Base-by-base conservation (phyloP, 495 filamentous ascomycete species). In the Lichenothelia convexa region DNA sequence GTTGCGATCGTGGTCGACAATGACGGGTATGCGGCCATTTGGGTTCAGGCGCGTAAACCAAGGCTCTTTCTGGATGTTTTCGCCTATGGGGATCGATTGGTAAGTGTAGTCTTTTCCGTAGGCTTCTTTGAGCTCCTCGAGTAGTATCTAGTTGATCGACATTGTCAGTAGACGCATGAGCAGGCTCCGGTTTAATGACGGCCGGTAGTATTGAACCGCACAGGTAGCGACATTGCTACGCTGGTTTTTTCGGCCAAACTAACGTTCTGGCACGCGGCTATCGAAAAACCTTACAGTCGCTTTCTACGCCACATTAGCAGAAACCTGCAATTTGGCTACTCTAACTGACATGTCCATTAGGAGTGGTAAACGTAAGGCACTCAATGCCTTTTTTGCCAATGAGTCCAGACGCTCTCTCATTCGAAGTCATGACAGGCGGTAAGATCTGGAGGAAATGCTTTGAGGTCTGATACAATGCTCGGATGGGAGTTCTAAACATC, bases 341-440 rank as follows among this genome's bases (percentile, higher is more conserved):
- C n/a, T n/a, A n/a, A n/a, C n/a, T n/a, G n/a, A n/a, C n/a, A n/a
- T 43, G 35, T 11, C 53, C 64, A 41, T 70, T 67, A 22, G 64
- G 64, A 5, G 64, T 57, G 18, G 46, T 54, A 21, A 56, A 63
- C 6, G 66, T 70, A 5, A 70, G 46, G 17, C 69, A 63, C 54
- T 72, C 67, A 43, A 72, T 68, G 43, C 67, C 68, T 19, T 59
- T 65, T 42, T 55, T 68, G 38, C 64, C 67, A 36, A 65, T 63
- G 23, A 69, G 55, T 16, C 67, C 68, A 5, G 57, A 63, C 18
- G 66, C 60, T 36, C 44, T 46, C 16, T 49, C 34, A 21, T 33
- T 16, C 15, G 21, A 32, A 20, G 35, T 31, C 11, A 34, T 11
- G 7, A 30, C 27, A 5, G 32, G 1, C 32, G 44, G 38, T 3